Conservation (phyloP, 2,329 filamentous ascomycete genomes). For the Eutypella sp. region DNA sequence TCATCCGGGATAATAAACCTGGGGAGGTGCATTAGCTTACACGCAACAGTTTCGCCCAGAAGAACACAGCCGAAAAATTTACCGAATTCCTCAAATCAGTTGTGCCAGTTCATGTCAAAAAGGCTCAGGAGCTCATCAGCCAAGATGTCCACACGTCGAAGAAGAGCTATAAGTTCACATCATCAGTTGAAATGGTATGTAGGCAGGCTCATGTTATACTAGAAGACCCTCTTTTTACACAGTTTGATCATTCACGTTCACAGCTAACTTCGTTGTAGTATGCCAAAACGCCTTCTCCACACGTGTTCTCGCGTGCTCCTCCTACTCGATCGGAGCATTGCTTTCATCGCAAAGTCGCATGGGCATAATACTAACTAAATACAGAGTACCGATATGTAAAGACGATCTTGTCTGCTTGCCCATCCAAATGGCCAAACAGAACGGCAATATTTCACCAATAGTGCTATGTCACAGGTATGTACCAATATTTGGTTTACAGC, state of each 20-base stretch:
- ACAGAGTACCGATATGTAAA: slow-evolving; percentile 86
- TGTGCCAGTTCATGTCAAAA: slow-evolving; percentile 61
- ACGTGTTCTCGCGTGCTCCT: too few species aligned
- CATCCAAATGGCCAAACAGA: slow-evolving; percentile 77
- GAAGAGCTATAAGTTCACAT: slow-evolving; percentile 93
- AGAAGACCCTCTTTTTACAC: not conserved
- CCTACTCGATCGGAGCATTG: not conserved
- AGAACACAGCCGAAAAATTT: slow-evolving; percentile 90
- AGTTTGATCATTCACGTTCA: not conserved
- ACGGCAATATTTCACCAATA: slow-evolving; percentile 85
- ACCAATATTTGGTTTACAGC: not conserved
- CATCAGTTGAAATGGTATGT: slow-evolving; percentile 65
- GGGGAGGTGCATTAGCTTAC: too few species aligned
- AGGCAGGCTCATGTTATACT: not conserved
- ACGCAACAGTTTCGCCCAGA: slow-evolving; percentile 59
- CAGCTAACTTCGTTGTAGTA: not conserved
- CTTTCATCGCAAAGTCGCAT: too few species aligned
- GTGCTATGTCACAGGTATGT: slow-evolving; percentile 64
- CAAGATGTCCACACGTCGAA: slow-evolving; percentile 86
- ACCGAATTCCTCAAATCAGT: slow-evolving; percentile 85
- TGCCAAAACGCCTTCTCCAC: not conserved
- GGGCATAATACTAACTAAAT: not conserved
- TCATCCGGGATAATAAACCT: not conserved
- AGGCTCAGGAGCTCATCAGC: slow-evolving; percentile 89
- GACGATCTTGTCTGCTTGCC: slow-evolving; percentile 94